These are phyloP conservation scores for Glebionis coronaria DNA, from an alignment of 129 eudicot genomes.

Conservation along the genomic window DNA sequence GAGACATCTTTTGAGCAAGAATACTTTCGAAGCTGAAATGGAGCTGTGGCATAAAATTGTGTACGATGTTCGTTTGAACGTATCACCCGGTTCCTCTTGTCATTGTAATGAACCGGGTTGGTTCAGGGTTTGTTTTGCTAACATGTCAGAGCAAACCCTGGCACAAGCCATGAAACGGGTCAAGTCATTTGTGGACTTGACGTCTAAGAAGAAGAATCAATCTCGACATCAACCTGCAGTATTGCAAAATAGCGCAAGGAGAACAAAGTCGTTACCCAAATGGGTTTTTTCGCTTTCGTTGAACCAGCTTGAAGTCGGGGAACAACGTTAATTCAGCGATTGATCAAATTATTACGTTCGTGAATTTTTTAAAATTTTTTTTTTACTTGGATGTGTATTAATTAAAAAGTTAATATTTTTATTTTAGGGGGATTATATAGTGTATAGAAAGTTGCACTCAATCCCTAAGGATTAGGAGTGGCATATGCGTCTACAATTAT, in stretches of 20 bases:
- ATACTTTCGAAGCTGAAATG: slow-evolving; percentile 63
- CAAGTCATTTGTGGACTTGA: slow-evolving; percentile 34
- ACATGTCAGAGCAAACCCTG: slow-evolving; percentile 69
- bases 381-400: slow-evolving; percentile 15
- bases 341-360: slow-evolving; percentile 1
- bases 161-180: slow-evolving; percentile 56
- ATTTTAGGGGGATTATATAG: slow-evolving; percentile 11
- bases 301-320: slow-evolving; percentile 51
- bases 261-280: slow-evolving; percentile 62
- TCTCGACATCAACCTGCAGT: slow-evolving; percentile 28
- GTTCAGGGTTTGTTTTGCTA: slow-evolving; percentile 89
- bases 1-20: slow-evolving; percentile 59
- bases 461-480: slow-evolving; percentile 84
- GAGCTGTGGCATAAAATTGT: slow-evolving; percentile 85
- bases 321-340: slow-evolving; percentile 16
- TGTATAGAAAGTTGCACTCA: slow-evolving; percentile 55
- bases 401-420: neutral
- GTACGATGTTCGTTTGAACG: slow-evolving; percentile 69
- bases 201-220: slow-evolving; percentile 16
- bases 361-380: slow-evolving; percentile 4
- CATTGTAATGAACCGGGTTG: slow-evolving; percentile 94
- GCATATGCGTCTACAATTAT: slow-evolving; percentile 28
- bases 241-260: slow-evolving; percentile 38
- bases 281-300: slow-evolving; percentile 92
- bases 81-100: slow-evolving; percentile 94